These are phyloP conservation scores for Aspergillus jensenii DNA, from an alignment of 2,329 filamentous ascomycete species.

Conservation along the genomic window DNA sequence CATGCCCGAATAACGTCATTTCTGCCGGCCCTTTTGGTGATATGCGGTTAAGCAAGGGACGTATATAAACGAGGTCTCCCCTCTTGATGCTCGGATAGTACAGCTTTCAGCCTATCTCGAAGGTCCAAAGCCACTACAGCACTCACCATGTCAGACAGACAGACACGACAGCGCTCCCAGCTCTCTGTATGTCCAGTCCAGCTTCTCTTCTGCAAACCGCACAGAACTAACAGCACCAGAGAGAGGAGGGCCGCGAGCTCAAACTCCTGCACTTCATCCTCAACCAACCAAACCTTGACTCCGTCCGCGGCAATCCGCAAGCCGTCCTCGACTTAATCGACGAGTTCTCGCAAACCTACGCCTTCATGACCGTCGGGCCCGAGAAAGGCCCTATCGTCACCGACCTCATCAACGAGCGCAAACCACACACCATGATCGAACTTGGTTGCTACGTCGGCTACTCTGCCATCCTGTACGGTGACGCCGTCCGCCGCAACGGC, in stretches of 20 bases:
- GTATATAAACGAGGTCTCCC: background rate
- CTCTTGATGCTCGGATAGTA: too few relatives aligned
- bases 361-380: conserved; percentile 78
- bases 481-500: conserved; percentile 62
- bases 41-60: too few relatives aligned
- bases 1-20: background rate
- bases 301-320: conserved; percentile 63
- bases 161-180: too few relatives aligned
- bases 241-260: conserved; percentile 70
- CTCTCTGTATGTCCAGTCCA: background rate
- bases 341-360: conserved; percentile 65
- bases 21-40: background rate
- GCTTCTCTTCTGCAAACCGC: background rate
- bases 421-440: conserved; percentile 72
- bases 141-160: background rate
- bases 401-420: conserved; percentile 65
- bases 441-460: conserved; percentile 81
- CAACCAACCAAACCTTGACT: conserved; percentile 58
- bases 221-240: conserved; percentile 13
- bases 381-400: conserved; percentile 71
- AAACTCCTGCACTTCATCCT: conserved; percentile 71
- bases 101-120: background rate
- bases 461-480: conserved; percentile 73
- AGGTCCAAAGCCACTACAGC: background rate
- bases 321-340: conserved; percentile 70